Conservation (phyloP, 768 basidiomycete genomes). For the Agaricus subrufescens region DNA sequence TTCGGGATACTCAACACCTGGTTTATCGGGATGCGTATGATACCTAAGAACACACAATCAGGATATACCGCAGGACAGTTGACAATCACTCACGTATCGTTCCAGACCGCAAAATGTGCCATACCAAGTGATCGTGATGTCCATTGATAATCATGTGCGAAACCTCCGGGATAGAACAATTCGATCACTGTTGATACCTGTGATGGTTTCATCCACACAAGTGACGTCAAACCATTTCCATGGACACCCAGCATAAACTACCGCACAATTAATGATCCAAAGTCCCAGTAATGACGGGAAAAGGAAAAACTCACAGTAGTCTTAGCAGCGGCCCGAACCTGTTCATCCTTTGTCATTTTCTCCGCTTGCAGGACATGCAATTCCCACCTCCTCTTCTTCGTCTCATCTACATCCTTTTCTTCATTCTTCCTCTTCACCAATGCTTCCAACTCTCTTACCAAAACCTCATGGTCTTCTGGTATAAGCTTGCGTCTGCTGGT, state of each 20-base stretch:
- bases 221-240: conserved; percentile 79
- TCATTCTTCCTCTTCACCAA: conserved; percentile 37
- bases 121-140: conserved; percentile 70
- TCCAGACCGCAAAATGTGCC: conserved; percentile 76
- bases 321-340: conserved; percentile 56
- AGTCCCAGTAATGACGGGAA: neutral
- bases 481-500: conserved; percentile 44
- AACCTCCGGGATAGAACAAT: conserved; percentile 76
- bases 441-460: conserved; percentile 49
- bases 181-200: conserved; percentile 80
- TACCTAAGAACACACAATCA: conserved; percentile 15
- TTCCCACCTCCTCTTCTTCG: conserved; percentile 41
- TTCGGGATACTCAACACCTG: conserved; percentile 64
- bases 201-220: conserved; percentile 80
- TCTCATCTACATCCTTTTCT: conserved; percentile 16
- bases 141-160: conserved; percentile 87
- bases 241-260: conserved; percentile 72
- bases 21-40: conserved; percentile 39
- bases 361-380: conserved; percentile 60
- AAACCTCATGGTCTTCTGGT: conserved; percentile 45
- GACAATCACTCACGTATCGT: conserved; percentile 52
- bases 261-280: neutral
- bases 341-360: conserved; percentile 68
- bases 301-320: conserved; percentile 54
- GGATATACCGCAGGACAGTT: neutral